Evolutionary conservation across 2,329 filamentous ascomycete genomes (phyloP), one percentile per base, ranked within the genome.

Genomic region (Penicillium sp.): DNA sequence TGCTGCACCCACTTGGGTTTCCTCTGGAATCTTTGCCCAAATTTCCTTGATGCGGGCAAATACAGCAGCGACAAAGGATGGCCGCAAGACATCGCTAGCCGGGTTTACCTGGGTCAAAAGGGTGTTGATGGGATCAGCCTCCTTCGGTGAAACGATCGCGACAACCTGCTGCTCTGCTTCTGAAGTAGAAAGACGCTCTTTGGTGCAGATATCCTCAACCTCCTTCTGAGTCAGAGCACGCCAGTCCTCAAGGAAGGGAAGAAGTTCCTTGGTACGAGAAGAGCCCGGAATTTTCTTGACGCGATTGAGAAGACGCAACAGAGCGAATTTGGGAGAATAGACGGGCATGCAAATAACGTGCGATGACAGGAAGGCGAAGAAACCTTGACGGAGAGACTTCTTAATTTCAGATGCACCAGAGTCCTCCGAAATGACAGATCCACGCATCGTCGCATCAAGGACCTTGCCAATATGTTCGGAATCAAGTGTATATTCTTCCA

Each of bases 401-500:
- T 85, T 87, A 46, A 87, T 58, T 47, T 85, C 82, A 7, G 79
- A 77, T 16, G 77, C 74, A 42, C 74, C 74, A 18, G 71, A 67
- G 16, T 69, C 64, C 21, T 69, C 42, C 39, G 58, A 59, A 51
- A 58, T 53, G 12, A 56, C 54, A 24, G 65, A 59, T 48, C 82
- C 82, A 60, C 86, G 84, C 10, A 94, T 68, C 0, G 80, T 73
- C 29, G 77, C 79, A 54, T 82, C 79, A 5, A 96, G 69, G 2
- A 86, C 80, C 18, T 82, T 82, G 24, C 81, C 76, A 42, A 96
- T 79, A 55, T 94, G 86, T 26, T 81, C 82, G 4, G 84, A 76
- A 66, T 97, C 91, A 60, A 96, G 82, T 3, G 93, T 80, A 64
- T 87, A 95, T 71, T 96, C 94, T 71, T 96, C 92, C 9, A 96